Evolutionary conservation across 2,329 filamentous ascomycete species (phyloP), one percentile per base, ranked within the genome.

Genomic region (Colletotrichum liaoningense): DNA sequence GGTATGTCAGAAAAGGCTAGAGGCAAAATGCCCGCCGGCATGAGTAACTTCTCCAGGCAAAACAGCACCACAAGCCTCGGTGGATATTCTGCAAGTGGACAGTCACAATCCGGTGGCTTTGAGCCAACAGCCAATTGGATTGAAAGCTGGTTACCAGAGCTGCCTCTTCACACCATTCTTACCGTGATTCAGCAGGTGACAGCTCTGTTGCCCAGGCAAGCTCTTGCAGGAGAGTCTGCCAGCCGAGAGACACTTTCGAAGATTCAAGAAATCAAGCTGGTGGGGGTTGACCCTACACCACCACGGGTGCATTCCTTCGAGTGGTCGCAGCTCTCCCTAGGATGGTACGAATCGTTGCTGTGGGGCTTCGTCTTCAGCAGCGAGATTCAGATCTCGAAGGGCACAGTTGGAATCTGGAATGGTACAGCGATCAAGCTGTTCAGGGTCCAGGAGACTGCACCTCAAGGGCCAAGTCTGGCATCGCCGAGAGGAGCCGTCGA

Each of bases 1-100:
- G 95, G 95, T 67, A 98, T 98, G 94, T 98, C 96, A 24, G 97
- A 98, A 83, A 99, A 98, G 82, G 97, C 97, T 19, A 89, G 97
- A 63, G 97, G 97, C 8, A 99, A 99, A 83, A 95, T 97, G 91
- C 97, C 96, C 33, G 95, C 94, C 14, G 93, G 94, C 1, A 88
- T 93, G 63, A 89, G 90, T n/a, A 90, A 90, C 2, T 98, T 98
- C 81, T 98, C 95, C 0, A 89, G 96, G 22, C 95, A 98, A 79
- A 98, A 97, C 79, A 97, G 95, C 81, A 94, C 92, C 33, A 94
- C 94, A 1, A 98, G 95, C 78, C 87, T 98, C 46, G 90, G 88
- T 71, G 91, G 91, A 77, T 87, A 92, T 78, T 89, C 92, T 14
- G 86, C 88, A 54, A 84, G 90, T 28, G 87, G 88, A 22, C 86